Percentiles rank a stretch among this genome's conserved stretches.
Conservation (phyloP, 1,139 yeast genomes). For the Candida pseudoviswanathii region DNA sequence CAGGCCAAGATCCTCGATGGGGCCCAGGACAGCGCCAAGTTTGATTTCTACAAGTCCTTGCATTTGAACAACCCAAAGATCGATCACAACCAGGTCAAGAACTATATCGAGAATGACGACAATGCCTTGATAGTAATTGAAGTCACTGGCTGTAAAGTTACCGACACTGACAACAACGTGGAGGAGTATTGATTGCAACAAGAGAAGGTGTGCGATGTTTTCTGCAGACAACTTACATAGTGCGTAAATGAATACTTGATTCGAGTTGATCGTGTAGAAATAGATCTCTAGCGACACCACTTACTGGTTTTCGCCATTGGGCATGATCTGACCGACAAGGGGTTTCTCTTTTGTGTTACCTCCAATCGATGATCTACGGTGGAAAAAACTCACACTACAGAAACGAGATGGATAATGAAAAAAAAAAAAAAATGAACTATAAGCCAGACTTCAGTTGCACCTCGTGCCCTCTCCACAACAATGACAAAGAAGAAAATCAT, state of each 20-base stretch:
- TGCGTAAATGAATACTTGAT: background rate
- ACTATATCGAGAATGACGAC: constrained; percentile 52
- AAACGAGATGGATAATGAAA: constrained; percentile 1
- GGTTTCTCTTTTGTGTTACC: too few species aligned
- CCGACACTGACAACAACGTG: constrained; percentile 75
- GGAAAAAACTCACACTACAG: background rate
- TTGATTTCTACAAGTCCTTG: constrained; percentile 59
- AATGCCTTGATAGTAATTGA: constrained; percentile 67
- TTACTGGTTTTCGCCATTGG: too few species aligned
- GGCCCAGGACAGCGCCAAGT: constrained; percentile 41
- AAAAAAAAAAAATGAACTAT: constrained; percentile 3
- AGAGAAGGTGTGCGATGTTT: background rate
- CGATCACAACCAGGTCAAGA: constrained; percentile 65
- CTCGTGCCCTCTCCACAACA: background rate
- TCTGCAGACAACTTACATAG: background rate
- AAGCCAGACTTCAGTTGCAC: background rate
- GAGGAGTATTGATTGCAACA: constrained; percentile 34
- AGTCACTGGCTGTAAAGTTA: constrained; percentile 71
- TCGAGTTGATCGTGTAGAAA: background rate
- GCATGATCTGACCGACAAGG: too few species aligned
- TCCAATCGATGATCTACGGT: too few species aligned
- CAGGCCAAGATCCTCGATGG: constrained; percentile 57
- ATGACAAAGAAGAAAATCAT: constrained; percentile 24
- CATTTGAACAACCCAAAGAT: constrained; percentile 63
- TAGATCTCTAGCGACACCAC: too few species aligned